Base-by-base conservation (phyloP, 208 protist genomes). In the Leishmania major region DNA sequence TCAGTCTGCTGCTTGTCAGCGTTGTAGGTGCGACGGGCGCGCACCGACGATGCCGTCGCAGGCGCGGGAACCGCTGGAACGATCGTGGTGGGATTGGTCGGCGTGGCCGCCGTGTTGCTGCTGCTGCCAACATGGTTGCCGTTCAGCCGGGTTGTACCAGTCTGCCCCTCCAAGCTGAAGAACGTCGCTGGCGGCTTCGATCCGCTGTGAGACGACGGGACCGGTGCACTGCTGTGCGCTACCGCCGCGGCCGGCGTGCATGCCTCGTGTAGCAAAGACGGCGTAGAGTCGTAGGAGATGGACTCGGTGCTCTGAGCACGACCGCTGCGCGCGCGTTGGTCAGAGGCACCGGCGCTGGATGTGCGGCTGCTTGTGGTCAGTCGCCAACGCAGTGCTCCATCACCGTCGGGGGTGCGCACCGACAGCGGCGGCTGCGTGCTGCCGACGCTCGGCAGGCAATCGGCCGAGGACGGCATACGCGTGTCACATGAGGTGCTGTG, bases 341-440 rank as follows among this genome's bases (percentile, higher is more conserved):
- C 81, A 1, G 75, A 80, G 57, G 59, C 57, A 40, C 19, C 53
- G n/a, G 25, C 45, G 69, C 81, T 84, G 62, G 81, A 84, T 45
- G 75, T 84, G 51, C 76, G 75, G 51, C 66, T 60, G 35, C 78
- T 80, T 22, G 35, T 64, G 15, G 51, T 57, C 47, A 77, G 73
- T 15, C 43, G 51, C 49, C 45, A 40, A 31, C 51, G 49, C 11
- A 60, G 28, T 28, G 28, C 35, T 10, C 49, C 47, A 37, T 53
- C 51, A 64, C 73, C 73, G 69, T 60, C 53, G 25, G 76, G 43
- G 69, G 78, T n/a, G 73, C 73, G 73, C 49, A 77, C 15, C 31
- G 73, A 77, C 49, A 55, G 47, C 49, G 51, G 51, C 2, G 73
- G 73, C 49, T 85, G 81, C 55, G 81, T 85, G 71, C 81, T 85